Evolutionary conservation across 129 eudicot genomes (phyloP).

Genomic region (Lactuca sativa): DNA sequence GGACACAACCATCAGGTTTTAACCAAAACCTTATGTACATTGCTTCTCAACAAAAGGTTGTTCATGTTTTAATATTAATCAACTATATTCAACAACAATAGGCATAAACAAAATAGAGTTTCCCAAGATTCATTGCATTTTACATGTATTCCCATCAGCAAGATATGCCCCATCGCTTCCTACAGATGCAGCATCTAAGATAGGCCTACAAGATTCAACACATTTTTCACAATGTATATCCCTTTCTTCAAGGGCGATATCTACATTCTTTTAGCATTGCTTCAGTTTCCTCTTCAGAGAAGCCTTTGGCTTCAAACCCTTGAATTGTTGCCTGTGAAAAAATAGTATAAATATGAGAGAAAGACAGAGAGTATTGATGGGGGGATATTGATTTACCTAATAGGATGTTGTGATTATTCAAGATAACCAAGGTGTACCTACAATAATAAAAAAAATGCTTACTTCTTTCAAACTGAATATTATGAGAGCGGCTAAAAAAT

Average conservation of each 20-base stretch:
- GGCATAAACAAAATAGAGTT: no score
- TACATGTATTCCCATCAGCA: slow-evolving; percentile 99
- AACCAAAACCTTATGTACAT: no score
- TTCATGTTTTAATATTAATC: no score
- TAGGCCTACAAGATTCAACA: slow-evolving; percentile 47
- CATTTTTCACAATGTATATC: slow-evolving; percentile 61
- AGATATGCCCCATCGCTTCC: slow-evolving; percentile 98
- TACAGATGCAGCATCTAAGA: slow-evolving; percentile 90
- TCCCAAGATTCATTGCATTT: no score
- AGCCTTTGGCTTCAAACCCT: slow-evolving; percentile 91
- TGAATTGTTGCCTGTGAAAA: slow-evolving; percentile 83
- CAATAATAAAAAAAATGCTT: slow-evolving; percentile 13
- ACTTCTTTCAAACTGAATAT: slow-evolving; percentile 19
- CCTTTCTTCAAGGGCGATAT: slow-evolving; percentile 85
- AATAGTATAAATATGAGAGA: neutral
- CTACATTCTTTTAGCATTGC: slow-evolving; percentile 83
- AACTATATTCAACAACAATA: no score
- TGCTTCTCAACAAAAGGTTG: no score
- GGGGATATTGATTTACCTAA: slow-evolving; percentile 52
- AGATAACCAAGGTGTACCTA: slow-evolving; percentile 99
- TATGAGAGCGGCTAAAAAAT: no score
- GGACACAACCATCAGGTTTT: no score
- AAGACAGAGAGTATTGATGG: neutral
- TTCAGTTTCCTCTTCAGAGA: slow-evolving; percentile 72
- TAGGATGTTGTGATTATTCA: slow-evolving; percentile 92